Percentiles rank a stretch among this genome's conserved stretches.
phyloP scores from a whole-genome alignment of 2,329 filamentous ascomycete species.

The Penicillium capsulatum region DNA sequence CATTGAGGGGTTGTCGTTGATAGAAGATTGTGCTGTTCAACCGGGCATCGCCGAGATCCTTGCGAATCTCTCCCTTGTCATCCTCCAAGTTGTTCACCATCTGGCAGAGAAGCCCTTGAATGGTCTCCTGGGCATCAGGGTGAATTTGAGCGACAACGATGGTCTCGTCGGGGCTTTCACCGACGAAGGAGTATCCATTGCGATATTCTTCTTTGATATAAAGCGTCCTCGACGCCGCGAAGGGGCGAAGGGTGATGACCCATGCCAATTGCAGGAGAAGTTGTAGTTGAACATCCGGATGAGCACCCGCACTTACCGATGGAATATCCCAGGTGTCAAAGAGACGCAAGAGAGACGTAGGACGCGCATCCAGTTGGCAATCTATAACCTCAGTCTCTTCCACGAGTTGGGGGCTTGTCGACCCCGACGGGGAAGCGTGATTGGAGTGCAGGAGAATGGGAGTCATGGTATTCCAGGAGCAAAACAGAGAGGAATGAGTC shows the following conservation, averaged over 20 bases:
- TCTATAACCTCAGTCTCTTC: neutral
- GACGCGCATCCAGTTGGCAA: neutral
- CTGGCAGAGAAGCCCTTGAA: slow-evolving; percentile 7
- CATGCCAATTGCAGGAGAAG: slow-evolving; percentile 14
- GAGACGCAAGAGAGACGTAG: slow-evolving; percentile 7
- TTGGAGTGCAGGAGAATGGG: too few species aligned
- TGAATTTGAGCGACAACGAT: slow-evolving; percentile 7
- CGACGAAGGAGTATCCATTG: slow-evolving; percentile 10
- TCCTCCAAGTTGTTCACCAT: neutral
- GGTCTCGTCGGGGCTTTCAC: neutral
- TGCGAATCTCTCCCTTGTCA: neutral
- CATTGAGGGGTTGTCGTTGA: slow-evolving; percentile 2
- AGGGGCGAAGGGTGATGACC: slow-evolving; percentile 5
- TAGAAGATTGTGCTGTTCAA: slow-evolving; percentile 7
- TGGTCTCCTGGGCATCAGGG: slow-evolving; percentile 9
- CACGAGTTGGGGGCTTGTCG: too few species aligned
- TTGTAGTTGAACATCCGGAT: slow-evolving; percentile 13
- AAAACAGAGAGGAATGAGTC: too few species aligned
- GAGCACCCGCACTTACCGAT: neutral
- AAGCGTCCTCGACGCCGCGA: slow-evolving; percentile 8
- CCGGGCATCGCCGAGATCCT: neutral
- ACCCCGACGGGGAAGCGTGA: too few species aligned
- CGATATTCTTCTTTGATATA: slow-evolving; percentile 11
- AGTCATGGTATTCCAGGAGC: too few species aligned
- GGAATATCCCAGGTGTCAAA: slow-evolving; percentile 4